Evolutionary conservation across 1,139 yeast genomes (phyloP).

Genomic region (Yamadazyma sp.): DNA sequence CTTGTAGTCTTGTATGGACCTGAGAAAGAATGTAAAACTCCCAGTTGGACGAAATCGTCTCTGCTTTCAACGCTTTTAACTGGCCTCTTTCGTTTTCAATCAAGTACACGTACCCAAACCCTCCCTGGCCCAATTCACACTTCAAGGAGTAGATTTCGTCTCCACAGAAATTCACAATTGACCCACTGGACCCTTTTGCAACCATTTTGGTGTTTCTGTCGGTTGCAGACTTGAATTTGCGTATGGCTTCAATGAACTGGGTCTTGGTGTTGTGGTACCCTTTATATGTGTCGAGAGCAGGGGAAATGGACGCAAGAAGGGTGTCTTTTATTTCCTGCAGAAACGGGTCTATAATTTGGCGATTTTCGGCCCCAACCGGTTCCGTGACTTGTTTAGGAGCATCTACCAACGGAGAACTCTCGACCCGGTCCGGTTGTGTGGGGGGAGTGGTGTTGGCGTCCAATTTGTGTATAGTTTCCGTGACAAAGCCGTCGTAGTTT

Average conservation of each 20-base stretch:
- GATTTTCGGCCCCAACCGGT: too few species aligned
- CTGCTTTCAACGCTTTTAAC: slow-evolving; percentile 70
- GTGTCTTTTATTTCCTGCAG: slow-evolving; percentile 23
- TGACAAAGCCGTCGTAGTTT: slow-evolving; percentile 51
- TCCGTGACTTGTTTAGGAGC: slow-evolving; percentile 3
- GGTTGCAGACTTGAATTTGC: slow-evolving; percentile 37
- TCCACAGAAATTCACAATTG: slow-evolving; percentile 50
- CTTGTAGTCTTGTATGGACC: slow-evolving; percentile 40
- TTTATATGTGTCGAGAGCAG: slow-evolving; percentile 27
- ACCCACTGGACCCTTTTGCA: slow-evolving; percentile 33
- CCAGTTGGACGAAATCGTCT: slow-evolving; percentile 73
- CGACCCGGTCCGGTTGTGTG: slow-evolving; percentile 6
- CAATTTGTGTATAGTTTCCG: slow-evolving; percentile 42
- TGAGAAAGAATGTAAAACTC: slow-evolving; percentile 73
- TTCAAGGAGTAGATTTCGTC: slow-evolving; percentile 57
- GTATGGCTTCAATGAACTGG: slow-evolving; percentile 19
- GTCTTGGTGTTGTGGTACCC: slow-evolving; percentile 25
- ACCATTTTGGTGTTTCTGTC: slow-evolving; percentile 34
- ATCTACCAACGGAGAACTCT: slow-evolving; percentile 9
- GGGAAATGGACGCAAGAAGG: slow-evolving; percentile 24
- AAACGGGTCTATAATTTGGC: slow-evolving; percentile 36
- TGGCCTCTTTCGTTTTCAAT: slow-evolving; percentile 65
- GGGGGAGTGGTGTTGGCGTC: slow-evolving; percentile 6
- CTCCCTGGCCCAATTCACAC: slow-evolving; percentile 73
- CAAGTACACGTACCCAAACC: slow-evolving; percentile 75